Conservation (phyloP, 2,329 filamentous ascomycete genomes). For the Arthrocladium fulminans region DNA sequence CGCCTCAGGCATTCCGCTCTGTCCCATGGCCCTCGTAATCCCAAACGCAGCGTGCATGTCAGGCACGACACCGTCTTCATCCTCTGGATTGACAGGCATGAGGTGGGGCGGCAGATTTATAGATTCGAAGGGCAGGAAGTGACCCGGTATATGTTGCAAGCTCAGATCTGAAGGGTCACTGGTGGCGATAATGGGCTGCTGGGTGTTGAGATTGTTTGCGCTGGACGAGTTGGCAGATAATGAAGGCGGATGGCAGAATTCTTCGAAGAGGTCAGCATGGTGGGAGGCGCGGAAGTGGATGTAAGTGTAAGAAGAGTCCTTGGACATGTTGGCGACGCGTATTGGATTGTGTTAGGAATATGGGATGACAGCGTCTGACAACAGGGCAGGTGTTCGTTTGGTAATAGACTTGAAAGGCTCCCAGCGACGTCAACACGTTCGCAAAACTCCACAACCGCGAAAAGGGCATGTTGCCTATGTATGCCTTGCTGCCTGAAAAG, state of each 20-base stretch:
- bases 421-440: not conserved
- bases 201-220: not conserved
- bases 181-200: conserved; percentile 2
- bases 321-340: conserved; percentile 30
- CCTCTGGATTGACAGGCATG: conserved; percentile 56
- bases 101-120: conserved; percentile 53
- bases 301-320: conserved; percentile 42
- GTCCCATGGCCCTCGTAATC: conserved; percentile 51
- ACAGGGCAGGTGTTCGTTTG: no score
- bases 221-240: conserved; percentile 12
- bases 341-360: not conserved
- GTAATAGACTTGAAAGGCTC: not conserved
- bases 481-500: not conserved
- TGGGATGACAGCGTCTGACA: not conserved
- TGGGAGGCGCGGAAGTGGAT: conserved; percentile 42
- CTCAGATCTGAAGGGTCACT: conserved; percentile 14
- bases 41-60: conserved; percentile 61
- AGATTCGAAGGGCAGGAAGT: conserved; percentile 47
- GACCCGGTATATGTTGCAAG: conserved; percentile 26
- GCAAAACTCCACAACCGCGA: not conserved
- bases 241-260: conserved; percentile 40
- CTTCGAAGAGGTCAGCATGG: conserved; percentile 43
- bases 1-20: conserved; percentile 33
- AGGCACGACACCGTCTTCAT: conserved; percentile 59
- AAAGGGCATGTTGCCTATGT: not conserved